phyloP scores from a whole-genome alignment of 768 basidiomycete species.

The Rhizopogon vulgaris region DNA sequence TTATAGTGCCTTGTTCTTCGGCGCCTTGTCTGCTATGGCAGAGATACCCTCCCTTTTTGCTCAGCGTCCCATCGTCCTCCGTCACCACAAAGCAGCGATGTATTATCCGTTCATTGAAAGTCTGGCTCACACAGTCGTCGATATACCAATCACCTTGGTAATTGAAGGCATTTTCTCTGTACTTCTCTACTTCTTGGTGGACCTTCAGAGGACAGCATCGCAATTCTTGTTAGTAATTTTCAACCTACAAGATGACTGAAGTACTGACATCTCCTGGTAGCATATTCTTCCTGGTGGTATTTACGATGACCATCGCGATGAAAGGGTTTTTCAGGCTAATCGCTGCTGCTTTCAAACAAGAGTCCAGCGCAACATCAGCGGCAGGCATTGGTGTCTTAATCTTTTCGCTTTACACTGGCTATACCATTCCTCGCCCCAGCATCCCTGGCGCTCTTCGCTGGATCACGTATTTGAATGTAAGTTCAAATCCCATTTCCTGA shows the following conservation, averaged over 20 bases:
- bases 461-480: slow-evolving; percentile 59
- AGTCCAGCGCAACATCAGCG: slow-evolving; percentile 58
- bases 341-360: slow-evolving; percentile 52
- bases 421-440: slow-evolving; percentile 50
- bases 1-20: slow-evolving; percentile 49
- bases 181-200: slow-evolving; percentile 56
- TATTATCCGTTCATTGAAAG: slow-evolving; percentile 45
- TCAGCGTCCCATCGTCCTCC: slow-evolving; percentile 38
- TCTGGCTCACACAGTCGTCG: slow-evolving; percentile 41
- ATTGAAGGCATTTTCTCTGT: slow-evolving; percentile 30
- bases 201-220: slow-evolving; percentile 43
- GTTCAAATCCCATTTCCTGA: slow-evolving; percentile 1
- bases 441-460: slow-evolving; percentile 69
- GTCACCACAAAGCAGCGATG: slow-evolving; percentile 41
- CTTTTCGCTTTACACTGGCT: slow-evolving; percentile 53
- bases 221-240: slow-evolving; percentile 63
- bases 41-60: slow-evolving; percentile 46
- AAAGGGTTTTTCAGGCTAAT: slow-evolving; percentile 70
- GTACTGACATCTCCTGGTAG: slow-evolving; percentile 26
- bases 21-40: slow-evolving; percentile 54
- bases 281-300: slow-evolving; percentile 53
- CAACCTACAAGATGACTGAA: neutral
- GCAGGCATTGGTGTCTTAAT: slow-evolving; percentile 47
- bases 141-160: slow-evolving; percentile 36
- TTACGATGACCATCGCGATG: slow-evolving; percentile 56